Evolutionary conservation across 164 flowering plant species (phyloP).

Genomic region (Saururus chinensis): DNA sequence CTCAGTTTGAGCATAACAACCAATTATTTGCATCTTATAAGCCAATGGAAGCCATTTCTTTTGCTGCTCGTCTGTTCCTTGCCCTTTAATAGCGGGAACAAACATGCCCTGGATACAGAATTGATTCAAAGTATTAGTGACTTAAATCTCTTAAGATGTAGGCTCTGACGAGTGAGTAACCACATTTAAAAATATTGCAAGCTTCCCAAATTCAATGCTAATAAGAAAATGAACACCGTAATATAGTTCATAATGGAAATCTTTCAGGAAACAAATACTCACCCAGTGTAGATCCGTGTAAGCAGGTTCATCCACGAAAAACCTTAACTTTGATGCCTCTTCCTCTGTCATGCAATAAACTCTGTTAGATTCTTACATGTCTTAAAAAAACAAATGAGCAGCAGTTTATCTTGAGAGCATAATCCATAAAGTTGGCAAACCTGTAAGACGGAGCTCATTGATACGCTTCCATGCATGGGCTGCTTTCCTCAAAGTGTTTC

Average conservation of each 20-base stretch:
- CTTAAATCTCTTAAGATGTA: neutral
- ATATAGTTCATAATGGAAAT: too few relatives aligned
- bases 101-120: slow-evolving; percentile 69
- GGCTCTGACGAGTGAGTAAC: neutral
- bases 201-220: too few relatives aligned
- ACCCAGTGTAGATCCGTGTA: slow-evolving; percentile 98
- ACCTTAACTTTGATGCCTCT: slow-evolving; percentile 65
- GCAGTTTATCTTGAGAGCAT: neutral
- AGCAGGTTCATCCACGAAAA: slow-evolving; percentile 76
- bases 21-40: slow-evolving; percentile 94
- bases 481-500: slow-evolving; percentile 79
- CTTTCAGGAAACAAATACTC: slow-evolving; percentile 5
- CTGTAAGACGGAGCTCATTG: slow-evolving; percentile 74
- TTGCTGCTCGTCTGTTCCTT: slow-evolving; percentile 94
- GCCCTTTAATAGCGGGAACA: slow-evolving; percentile 89
- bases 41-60: slow-evolving; percentile 90
- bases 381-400: neutral
- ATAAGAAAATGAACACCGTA: too few relatives aligned
- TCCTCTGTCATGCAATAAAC: slow-evolving; percentile 53
- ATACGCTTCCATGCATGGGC: slow-evolving; percentile 84
- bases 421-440: slow-evolving; percentile 18
- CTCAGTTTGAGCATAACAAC: slow-evolving; percentile 99
- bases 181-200: neutral
- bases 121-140: neutral
- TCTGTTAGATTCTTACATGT: neutral